Evolutionary conservation across 305 asterid genomes (phyloP).

Genomic region (Fraxinus baroniana): DNA sequence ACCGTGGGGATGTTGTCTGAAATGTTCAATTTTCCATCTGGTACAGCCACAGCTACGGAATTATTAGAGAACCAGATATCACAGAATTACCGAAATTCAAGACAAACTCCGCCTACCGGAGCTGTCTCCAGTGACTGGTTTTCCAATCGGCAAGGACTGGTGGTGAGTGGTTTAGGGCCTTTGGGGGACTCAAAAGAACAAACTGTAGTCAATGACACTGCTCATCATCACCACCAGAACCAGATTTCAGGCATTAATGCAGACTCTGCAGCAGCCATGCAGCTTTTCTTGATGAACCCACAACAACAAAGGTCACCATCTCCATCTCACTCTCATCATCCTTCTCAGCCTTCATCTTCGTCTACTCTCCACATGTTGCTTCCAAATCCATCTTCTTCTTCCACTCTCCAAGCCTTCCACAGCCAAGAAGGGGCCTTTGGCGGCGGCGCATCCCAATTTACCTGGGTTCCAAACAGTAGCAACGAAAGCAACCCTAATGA

Average conservation of each 20-base stretch:
- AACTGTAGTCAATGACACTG: conserved; percentile 21
- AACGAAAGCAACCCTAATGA: conserved; percentile 46
- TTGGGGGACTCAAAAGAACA: conserved; percentile 39
- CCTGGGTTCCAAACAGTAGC: conserved; percentile 55
- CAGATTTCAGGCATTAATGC: conserved; percentile 59
- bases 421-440: conserved; percentile 43
- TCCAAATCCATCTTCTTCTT: conserved; percentile 49
- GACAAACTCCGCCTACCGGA: conserved; percentile 30
- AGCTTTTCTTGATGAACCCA: conserved; percentile 86
- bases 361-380: conserved; percentile 65
- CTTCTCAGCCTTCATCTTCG: conserved; percentile 34
- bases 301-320: conserved; percentile 58
- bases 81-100: conserved; percentile 47
- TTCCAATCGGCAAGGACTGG: conserved; percentile 47
- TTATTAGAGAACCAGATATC: conserved; percentile 56
- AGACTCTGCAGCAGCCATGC: conserved; percentile 92
- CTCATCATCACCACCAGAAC: conserved; percentile 40
- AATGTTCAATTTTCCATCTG: conserved; percentile 74
- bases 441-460: conserved; percentile 42
- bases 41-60: conserved; percentile 43
- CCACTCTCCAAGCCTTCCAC: conserved; percentile 47
- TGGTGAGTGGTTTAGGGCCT: conserved; percentile 36
- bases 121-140: conserved; percentile 50
- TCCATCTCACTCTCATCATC: conserved; percentile 48
- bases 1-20: conserved; percentile 80